Conservation (phyloP, 2,329 filamentous ascomycete species). For the Ceratocystis cubensis region DNA sequence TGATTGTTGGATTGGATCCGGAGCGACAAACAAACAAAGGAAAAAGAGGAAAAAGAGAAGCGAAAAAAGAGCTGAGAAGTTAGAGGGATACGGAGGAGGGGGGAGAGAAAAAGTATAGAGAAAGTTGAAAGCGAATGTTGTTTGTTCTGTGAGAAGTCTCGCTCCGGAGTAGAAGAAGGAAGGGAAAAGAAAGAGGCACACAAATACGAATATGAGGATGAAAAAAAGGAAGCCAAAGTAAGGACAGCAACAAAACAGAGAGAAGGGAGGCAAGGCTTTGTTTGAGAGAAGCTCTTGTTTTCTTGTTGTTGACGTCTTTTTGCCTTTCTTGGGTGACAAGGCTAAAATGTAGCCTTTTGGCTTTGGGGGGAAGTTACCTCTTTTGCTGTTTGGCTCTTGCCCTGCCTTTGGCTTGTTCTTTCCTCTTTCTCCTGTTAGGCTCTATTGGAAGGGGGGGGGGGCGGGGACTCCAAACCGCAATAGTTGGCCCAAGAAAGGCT, state of each 20-base stretch:
- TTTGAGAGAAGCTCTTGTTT: background rate
- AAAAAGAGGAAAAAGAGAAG: background rate
- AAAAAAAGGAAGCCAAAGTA: background rate
- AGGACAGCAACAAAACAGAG: background rate
- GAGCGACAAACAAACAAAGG: background rate
- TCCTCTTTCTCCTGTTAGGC: background rate
- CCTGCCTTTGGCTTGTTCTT: background rate
- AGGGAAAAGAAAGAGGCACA: background rate
- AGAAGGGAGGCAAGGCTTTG: background rate
- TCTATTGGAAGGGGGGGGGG: background rate
- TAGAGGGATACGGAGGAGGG: background rate
- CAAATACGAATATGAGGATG: too few species aligned
- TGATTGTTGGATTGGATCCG: background rate
- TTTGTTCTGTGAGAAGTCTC: background rate
- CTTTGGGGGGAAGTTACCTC: background rate
- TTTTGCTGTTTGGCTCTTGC: background rate
- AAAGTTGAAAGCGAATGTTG: background rate
- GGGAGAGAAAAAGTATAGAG: background rate
- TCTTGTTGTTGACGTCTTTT: constrained; percentile 8
- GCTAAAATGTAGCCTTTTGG: constrained; percentile 8
- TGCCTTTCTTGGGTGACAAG: background rate
- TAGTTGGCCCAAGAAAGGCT: background rate
- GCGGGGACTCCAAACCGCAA: background rate
- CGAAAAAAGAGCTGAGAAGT: background rate
- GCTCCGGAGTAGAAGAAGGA: background rate